Evolutionary conservation across 306 rosid genomes (phyloP).

Genomic region (Coriaria nepalensis): DNA sequence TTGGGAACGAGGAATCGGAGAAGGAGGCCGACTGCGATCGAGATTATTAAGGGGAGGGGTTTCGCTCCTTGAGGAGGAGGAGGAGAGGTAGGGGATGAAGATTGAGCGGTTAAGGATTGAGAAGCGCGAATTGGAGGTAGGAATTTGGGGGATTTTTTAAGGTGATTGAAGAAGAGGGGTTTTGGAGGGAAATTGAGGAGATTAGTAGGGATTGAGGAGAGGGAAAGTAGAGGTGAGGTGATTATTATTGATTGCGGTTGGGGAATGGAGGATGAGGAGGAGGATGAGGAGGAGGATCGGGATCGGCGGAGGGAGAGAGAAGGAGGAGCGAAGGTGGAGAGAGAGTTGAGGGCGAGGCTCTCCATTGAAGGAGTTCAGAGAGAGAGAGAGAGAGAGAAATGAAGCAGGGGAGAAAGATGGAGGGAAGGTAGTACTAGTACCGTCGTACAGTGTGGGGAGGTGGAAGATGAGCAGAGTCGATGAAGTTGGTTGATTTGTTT

Average conservation of each 20-base stretch:
- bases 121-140: slow-evolving; percentile 25
- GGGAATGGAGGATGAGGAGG: slow-evolving; percentile 20
- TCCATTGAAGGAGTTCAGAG: slow-evolving; percentile 16
- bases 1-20: slow-evolving; percentile 57
- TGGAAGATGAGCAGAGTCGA: neutral
- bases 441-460: neutral
- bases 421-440: neutral
- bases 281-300: slow-evolving; percentile 23
- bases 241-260: neutral
- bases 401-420: neutral
- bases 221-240: slow-evolving; percentile 11
- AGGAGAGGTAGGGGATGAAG: neutral
- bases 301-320: slow-evolving; percentile 11
- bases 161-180: neutral
- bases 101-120: slow-evolving; percentile 6
- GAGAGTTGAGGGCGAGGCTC: slow-evolving; percentile 17
- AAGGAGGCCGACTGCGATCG: slow-evolving; percentile 44
- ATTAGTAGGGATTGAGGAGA: slow-evolving; percentile 15
- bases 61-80: slow-evolving; percentile 41
- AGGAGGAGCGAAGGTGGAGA: slow-evolving; percentile 1
- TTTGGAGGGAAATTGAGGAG: slow-evolving; percentile 21
- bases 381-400: neutral
- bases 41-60: slow-evolving; percentile 43
- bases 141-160: neutral
- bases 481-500: slow-evolving; percentile 2